Base-by-base conservation (phyloP, 2,329 filamentous ascomycete species). In the Aaosphaeria arxii region DNA sequence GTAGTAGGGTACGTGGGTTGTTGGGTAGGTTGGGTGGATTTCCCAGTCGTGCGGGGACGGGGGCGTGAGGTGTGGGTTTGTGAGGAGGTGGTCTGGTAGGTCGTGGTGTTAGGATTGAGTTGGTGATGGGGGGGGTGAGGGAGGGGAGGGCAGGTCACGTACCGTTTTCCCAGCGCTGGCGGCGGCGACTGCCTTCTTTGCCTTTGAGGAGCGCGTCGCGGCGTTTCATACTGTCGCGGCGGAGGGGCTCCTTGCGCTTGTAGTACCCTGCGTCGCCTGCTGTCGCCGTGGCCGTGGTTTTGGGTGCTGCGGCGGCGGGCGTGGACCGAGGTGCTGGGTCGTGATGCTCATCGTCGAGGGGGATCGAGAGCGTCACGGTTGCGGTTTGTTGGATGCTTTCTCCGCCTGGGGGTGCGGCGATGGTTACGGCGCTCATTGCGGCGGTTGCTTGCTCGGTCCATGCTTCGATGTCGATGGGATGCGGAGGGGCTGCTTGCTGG, bases 111-210 rank as follows among this genome's bases (percentile, higher is more conserved):
- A n/a, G n/a, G n/a, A 7, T 11, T 17, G 31, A n/a, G 13, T 40
- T 29, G 7, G 17, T 39, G 13, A 38, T 9, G n/a, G n/a, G 5
- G n/a, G 4, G 9, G 3, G 40, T 43, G 28, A 43, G 31, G 45
- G 13, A 5, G 44, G 44, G 30, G 36, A 30, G 38, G 28, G 39
- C 11, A 45, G 17, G 17, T 24, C 17, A 44, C 58, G 41, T 67
- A 95, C 90, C 89, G 71, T 97, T 99, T 76, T 99, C 94, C 91
- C 91, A 97, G 47, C 92, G 81, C 60, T 92, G 86, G 43, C 92
- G 80, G 62, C 92, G 85, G 33, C 92, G 82, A 60, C 84, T 92
- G 32, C 92, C 92, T 70, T 96, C 91, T 58, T 95, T 95, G 48
- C 92, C 92, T 74, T 91, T 95, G 31, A 94, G 77, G 45, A 95